These are phyloP conservation scores for Flaveria sonorensis DNA, from an alignment of 129 eudicot species.

Conservation along the genomic window DNA sequence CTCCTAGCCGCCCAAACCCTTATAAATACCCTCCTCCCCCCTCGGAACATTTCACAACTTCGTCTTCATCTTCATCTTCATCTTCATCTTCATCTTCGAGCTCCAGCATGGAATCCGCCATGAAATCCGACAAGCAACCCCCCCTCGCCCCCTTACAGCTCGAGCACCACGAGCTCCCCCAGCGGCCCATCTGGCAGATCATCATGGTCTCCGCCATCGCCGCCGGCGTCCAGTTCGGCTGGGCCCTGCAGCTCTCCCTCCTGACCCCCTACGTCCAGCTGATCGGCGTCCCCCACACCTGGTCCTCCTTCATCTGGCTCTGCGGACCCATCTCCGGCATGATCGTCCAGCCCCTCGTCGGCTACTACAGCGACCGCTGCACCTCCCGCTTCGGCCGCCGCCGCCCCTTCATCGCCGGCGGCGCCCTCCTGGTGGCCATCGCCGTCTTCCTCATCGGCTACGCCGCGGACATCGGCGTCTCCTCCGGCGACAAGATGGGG, in stretches of 20 bases:
- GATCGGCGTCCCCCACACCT: conserved; percentile 70
- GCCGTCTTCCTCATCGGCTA: conserved; percentile 84
- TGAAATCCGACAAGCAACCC: conserved; percentile 32
- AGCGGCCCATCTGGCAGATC: conserved; percentile 47
- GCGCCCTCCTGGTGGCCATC: conserved; percentile 51
- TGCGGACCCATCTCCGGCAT: conserved; percentile 94
- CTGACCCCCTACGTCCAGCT: conserved; percentile 88
- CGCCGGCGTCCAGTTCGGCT: conserved; percentile 92
- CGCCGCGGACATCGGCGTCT: conserved; percentile 88
- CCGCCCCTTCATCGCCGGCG: conserved; percentile 83
- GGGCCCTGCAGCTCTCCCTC: conserved; percentile 94
- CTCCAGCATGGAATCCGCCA: conserved; percentile 10
- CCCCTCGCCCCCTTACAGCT: conserved; percentile 18
- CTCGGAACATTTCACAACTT: not conserved
- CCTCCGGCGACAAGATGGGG: conserved; percentile 58
- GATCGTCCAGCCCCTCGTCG: conserved; percentile 88
- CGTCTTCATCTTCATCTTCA: not conserved
- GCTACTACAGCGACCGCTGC: conserved; percentile 75
- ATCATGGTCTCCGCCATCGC: conserved; percentile 78
- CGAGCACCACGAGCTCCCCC: conserved; percentile 14
- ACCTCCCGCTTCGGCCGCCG: conserved; percentile 83
- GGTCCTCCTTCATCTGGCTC: conserved; percentile 86
- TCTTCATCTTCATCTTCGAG: no score
- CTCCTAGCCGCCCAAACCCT: conserved; percentile 7
- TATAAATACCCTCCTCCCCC: conserved; percentile 5